These are phyloP conservation scores for Rubia balearica DNA, from an alignment of 305 asterid species.

Conservation along the genomic window DNA sequence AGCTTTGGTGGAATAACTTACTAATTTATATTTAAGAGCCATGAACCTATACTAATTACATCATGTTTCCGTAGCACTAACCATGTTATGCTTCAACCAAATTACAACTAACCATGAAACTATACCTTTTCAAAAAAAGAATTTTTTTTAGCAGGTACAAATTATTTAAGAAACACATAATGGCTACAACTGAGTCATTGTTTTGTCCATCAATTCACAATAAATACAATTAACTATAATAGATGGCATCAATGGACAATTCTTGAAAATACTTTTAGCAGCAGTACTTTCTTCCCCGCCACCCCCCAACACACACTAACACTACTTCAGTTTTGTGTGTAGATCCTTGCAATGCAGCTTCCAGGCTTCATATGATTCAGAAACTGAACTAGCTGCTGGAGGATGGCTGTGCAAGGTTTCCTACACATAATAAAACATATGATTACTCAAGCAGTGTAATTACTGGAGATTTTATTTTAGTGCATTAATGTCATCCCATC, in stretches of 20 bases:
- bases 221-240: constrained; percentile 61
- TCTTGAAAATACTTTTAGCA: constrained; percentile 46
- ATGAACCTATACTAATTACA: too few relatives aligned
- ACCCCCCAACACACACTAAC: too few relatives aligned
- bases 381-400: constrained; percentile 66
- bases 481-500: constrained; percentile 91
- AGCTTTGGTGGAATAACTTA: too few relatives aligned
- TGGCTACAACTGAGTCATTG: too few relatives aligned
- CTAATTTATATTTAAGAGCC: too few relatives aligned
- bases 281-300: constrained; percentile 20
- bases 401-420: constrained; percentile 86
- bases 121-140: too few relatives aligned
- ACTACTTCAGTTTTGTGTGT: constrained; percentile 15
- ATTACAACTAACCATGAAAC: too few relatives aligned
- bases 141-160: too few relatives aligned
- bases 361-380: constrained; percentile 41
- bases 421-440: constrained; percentile 41
- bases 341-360: constrained; percentile 32
- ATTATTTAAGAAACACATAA: too few relatives aligned
- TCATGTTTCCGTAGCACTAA: too few relatives aligned
- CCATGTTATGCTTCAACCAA: too few relatives aligned
- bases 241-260: constrained; percentile 98
- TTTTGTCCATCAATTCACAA: too few relatives aligned
- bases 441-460: neutral
- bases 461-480: constrained; percentile 75